Base-by-base conservation (phyloP, 352 stramenopile species). In the Pythium grandisporangium region DNA sequence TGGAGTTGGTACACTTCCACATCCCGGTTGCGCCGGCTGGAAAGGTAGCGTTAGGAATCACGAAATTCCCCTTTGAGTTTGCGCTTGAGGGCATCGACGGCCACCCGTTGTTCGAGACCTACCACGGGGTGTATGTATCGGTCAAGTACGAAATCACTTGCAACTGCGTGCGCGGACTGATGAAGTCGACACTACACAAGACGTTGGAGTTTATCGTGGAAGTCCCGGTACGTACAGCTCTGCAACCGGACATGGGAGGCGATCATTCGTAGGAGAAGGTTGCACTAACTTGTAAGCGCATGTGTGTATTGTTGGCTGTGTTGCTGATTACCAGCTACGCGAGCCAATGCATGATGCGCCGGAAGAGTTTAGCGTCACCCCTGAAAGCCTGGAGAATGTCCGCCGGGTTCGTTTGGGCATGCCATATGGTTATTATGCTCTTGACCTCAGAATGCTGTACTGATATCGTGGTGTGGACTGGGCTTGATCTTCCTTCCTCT, bases 131-230 rank as follows among this genome's bases (percentile, higher is more conserved):
- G 5, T 95, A 96, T 53, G 66, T 96, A 12, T 93, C 73, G 13
- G 75, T 95, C 45, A 92, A 86, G 48, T 97, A 97, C 63, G 72
- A 86, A 46, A 90, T 97, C 37, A 63, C 65, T 2, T 81, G 62
- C 43, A 81, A 89, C 48, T 93, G 82, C 49, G 64, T 88, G 30
- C 82, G 84, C 30, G 81, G 86, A 6, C 71, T 93, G 27, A 86
- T 95, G 70, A 89, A 94, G 62, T 84, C 79, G 34, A 86, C 75
- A 19, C 48, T 93, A 34, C 74, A 89, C 53, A 84, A 81, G 37
- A 80, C 65, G 8, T 42, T 96, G 21, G 86, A 96, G 63, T 94
- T 97, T 45, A 86, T 97, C 42, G 83, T 97, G 21, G 81, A 97
- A 74, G 77, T 93, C 6, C 84, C 86, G 22, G 66, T 88, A 19